Evolutionary conservation across 768 basidiomycete species (phyloP), one percentile per base, ranked within the genome.

Genomic region (Pleurotus salmoneostramineus): DNA sequence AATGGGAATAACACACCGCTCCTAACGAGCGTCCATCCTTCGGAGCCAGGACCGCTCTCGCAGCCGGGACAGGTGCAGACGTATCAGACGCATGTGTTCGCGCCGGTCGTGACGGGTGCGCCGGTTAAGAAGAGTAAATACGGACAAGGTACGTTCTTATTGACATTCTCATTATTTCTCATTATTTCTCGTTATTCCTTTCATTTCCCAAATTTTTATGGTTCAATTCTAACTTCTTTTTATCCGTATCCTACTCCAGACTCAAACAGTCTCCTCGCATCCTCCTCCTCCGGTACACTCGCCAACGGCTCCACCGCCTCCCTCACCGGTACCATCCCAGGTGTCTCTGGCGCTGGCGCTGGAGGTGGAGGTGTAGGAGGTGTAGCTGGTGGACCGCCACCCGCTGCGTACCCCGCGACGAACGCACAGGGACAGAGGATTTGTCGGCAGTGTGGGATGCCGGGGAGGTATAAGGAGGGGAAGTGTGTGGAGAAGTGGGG

Each of bases 401-500:
- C 61, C 6, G 61, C 70, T 15, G 62, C 71, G 3, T 83, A 70
- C 63, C 76, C 81, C 0, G 61, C 81, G 1, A 76, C 75, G 0
- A 89, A 89, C 64, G 74, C 78, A 1, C 74, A 79, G 51, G 90
- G 90, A 0, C 89, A 91, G 65, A 75, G 89, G 21, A 89, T 88
- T 49, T 91, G 90, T 67, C 75, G 89, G 5, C 87, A 89, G 64
- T 92, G 90, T 63, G 88, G 88, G 0, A 71, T 85, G 44, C 75
- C 83, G 0, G 90, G 90, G 0, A 74, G 89, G 0, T 92, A 91
- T 72, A 91, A 91, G 72, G 90, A 92, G 17, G 88, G 86, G 6
- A 90, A 90, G 63, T 92, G 90, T 66, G 89, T 92, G 52, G 90
- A 92, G 65, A 92, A 92, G 69, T 92, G 90, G 90, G 90, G 90